A percentile compares a stretch with the other conserved stretches of the same genome.
These are phyloP conservation scores for Coemansia sp. DNA, from an alignment of 192 early-diverging fungal genomes.

Conservation along the genomic window DNA sequence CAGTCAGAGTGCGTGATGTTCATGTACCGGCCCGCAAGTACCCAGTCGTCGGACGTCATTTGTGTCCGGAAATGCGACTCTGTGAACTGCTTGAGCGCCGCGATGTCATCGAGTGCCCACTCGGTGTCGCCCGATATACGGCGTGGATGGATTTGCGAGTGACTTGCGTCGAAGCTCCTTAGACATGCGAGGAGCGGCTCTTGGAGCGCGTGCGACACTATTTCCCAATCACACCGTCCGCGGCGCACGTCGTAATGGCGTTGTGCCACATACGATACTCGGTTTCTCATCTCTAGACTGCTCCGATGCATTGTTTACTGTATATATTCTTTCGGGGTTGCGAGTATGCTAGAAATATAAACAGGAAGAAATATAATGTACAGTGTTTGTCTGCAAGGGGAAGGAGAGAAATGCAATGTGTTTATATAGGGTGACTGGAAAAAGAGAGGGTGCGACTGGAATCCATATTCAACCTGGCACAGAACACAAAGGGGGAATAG, in stretches of 20 bases:
- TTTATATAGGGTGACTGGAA: background rate
- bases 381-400: background rate
- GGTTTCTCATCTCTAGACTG: slow-evolving; percentile 12
- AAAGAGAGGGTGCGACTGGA: background rate
- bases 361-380: background rate
- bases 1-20: slow-evolving; percentile 43
- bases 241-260: slow-evolving; percentile 9
- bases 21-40: slow-evolving; percentile 43
- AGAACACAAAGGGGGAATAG: background rate
- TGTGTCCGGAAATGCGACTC: slow-evolving; percentile 27
- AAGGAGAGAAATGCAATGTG: background rate
- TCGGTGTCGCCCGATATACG: slow-evolving; percentile 13
- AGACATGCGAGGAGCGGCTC: slow-evolving; percentile 31
- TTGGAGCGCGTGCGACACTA: slow-evolving; percentile 27
- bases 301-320: slow-evolving; percentile 1
- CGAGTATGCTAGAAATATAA: background rate
- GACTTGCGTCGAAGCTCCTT: slow-evolving; percentile 18
- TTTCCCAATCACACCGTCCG: slow-evolving; percentile 34
- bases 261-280: slow-evolving; percentile 10
- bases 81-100: slow-evolving; percentile 32
- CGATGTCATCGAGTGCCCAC: slow-evolving; percentile 37
- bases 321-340: background rate
- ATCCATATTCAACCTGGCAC: background rate
- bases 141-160: slow-evolving; percentile 11
- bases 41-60: slow-evolving; percentile 46